Percentiles rank a stretch among this genome's conserved stretches.
Conservation (phyloP, 2,329 filamentous ascomycete genomes). For the Acrodontium crateriforme region DNA sequence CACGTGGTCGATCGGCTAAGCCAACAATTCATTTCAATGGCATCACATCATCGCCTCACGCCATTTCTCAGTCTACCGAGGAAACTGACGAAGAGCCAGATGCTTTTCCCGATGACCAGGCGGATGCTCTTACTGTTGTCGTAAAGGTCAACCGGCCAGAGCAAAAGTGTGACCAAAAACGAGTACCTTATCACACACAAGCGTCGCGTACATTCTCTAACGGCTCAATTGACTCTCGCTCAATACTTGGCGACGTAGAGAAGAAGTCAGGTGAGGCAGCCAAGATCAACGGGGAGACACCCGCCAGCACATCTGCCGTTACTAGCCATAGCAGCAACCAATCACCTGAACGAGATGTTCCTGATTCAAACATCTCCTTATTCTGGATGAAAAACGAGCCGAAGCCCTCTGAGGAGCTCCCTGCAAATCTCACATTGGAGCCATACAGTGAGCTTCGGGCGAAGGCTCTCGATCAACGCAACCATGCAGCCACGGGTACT, state of each 20-base stretch:
- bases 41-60: slow-evolving; percentile 8
- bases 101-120: slow-evolving; percentile 40
- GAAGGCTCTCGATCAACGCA: slow-evolving; percentile 37
- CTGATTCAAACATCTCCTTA: slow-evolving; percentile 16
- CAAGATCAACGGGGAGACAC: slow-evolving; percentile 22
- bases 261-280: slow-evolving; percentile 20
- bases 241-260: slow-evolving; percentile 35
- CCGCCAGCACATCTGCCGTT: slow-evolving; percentile 6
- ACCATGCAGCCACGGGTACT: slow-evolving; percentile 27
- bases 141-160: slow-evolving; percentile 27
- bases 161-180: slow-evolving; percentile 7
- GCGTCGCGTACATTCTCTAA: slow-evolving; percentile 40
- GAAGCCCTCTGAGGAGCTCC: slow-evolving; percentile 28
- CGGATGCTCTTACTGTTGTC: slow-evolving; percentile 39
- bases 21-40: slow-evolving; percentile 17
- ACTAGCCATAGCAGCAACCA: slow-evolving; percentile 8
- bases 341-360: slow-evolving; percentile 3
- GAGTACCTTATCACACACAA: slow-evolving; percentile 26
- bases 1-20: slow-evolving; percentile 17
- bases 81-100: slow-evolving; percentile 21
- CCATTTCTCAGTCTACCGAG: slow-evolving; percentile 7
- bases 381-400: slow-evolving; percentile 40
- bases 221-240: slow-evolving; percentile 40
- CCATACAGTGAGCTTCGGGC: slow-evolving; percentile 35
- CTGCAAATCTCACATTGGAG: slow-evolving; percentile 33